Evolutionary conservation across 2,329 filamentous ascomycete genomes (phyloP).

Genomic region (Ceratocystis diversiconidia): DNA sequence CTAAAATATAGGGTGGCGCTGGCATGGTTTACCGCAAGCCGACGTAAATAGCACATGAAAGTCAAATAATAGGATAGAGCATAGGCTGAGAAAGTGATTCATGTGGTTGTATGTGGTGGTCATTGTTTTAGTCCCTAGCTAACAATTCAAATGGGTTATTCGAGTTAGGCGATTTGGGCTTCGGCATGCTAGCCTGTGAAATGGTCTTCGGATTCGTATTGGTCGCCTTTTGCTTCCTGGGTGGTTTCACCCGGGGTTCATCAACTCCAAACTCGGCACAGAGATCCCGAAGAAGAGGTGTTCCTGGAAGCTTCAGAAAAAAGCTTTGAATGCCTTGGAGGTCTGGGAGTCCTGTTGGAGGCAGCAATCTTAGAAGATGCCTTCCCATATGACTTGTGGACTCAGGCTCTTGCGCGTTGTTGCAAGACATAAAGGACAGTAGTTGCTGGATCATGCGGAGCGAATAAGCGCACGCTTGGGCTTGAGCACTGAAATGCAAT

Average conservation of each 20-base stretch:
- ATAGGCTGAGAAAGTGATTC: background rate
- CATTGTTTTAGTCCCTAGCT: background rate
- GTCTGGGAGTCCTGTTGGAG: background rate
- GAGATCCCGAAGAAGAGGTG: background rate
- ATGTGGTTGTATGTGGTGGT: background rate
- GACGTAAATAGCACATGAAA: background rate
- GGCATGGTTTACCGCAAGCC: slow-evolving; percentile 24
- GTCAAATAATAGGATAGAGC: background rate
- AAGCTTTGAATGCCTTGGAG: slow-evolving; percentile 5
- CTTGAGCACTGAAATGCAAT: slow-evolving; percentile 46
- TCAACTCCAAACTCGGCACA: slow-evolving; percentile 8
- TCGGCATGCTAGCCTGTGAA: background rate
- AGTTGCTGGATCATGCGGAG: slow-evolving; percentile 29
- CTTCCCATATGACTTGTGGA: background rate
- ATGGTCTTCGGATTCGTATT: background rate
- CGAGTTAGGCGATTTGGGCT: background rate
- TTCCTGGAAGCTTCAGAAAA: background rate
- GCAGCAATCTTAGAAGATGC: background rate
- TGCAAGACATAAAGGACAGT: slow-evolving; percentile 18
- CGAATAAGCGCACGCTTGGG: slow-evolving; percentile 38
- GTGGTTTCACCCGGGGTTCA: background rate
- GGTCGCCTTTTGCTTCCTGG: background rate
- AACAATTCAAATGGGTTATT: slow-evolving; percentile 2
- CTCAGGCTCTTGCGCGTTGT: background rate
- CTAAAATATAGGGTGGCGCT: slow-evolving; percentile 23